Percentiles rank a stretch among this genome's conserved stretches.
These are phyloP conservation scores for Aspergillus hortae DNA, from an alignment of 2,329 filamentous ascomycete genomes.

Conservation along the genomic window DNA sequence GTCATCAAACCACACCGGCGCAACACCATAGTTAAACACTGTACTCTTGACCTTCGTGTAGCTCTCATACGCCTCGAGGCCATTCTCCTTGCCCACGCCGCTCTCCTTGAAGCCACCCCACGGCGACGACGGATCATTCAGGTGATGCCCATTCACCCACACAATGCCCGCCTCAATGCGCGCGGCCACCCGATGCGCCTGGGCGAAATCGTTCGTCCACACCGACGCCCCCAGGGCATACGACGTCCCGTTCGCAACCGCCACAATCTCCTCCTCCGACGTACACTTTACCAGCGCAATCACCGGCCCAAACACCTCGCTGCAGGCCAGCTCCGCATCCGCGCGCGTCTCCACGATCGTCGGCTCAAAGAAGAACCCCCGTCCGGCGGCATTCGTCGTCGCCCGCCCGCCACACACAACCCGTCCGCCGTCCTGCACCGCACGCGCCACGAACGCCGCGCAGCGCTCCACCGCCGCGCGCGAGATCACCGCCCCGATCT, in stretches of 20 bases:
- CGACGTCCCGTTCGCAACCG: conserved; percentile 48
- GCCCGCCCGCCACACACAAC: conserved; percentile 49
- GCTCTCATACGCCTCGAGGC: conserved; percentile 58
- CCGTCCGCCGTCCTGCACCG: conserved; percentile 39
- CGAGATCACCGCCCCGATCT: conserved; percentile 65
- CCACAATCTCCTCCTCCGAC: conserved; percentile 46
- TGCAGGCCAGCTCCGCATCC: conserved; percentile 23
- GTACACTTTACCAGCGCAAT: conserved; percentile 48
- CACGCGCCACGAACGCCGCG: conserved; percentile 13
- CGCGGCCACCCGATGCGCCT: conserved; percentile 46
- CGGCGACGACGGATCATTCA: conserved; percentile 68
- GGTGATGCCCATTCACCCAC: conserved; percentile 57
- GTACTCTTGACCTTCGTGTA: conserved; percentile 49
- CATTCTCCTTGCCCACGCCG: conserved; percentile 71
- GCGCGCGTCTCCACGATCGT: conserved; percentile 37
- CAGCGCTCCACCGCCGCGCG: conserved; percentile 39
- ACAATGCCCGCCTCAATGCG: conserved; percentile 49
- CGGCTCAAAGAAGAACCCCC: conserved; percentile 50
- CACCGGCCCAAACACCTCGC: conserved; percentile 52
- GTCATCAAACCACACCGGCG: conserved; percentile 68
- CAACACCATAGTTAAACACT: conserved; percentile 60
- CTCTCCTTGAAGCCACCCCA: conserved; percentile 65
- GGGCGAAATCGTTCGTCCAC: conserved; percentile 49
- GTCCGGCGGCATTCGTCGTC: conserved; percentile 44
- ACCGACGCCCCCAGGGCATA: conserved; percentile 51